These are phyloP conservation scores for Kluyveromyces starmeri DNA, from an alignment of 805 yeast species.

Conservation along the genomic window DNA sequence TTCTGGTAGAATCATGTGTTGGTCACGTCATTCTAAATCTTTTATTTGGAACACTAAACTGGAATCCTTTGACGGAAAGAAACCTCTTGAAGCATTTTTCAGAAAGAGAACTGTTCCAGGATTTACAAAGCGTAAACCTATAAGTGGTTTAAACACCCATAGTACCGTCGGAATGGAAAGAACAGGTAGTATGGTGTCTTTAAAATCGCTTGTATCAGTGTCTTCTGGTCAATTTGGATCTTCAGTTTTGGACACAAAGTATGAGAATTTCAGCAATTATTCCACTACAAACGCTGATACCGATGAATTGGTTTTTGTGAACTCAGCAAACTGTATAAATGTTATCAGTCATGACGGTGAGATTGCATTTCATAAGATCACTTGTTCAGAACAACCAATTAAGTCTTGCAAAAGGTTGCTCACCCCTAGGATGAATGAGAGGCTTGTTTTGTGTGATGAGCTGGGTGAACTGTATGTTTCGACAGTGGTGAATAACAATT, in stretches of 20 bases:
- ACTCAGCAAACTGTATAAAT: constrained; percentile 42
- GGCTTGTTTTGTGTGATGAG: constrained; percentile 47
- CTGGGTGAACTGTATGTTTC: constrained; percentile 50
- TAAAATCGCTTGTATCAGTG: constrained; percentile 17
- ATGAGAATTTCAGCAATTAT: constrained; percentile 10
- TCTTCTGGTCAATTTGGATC: constrained; percentile 17
- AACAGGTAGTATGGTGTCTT: constrained; percentile 7
- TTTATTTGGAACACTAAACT: constrained; percentile 49
- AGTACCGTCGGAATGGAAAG: constrained; percentile 6
- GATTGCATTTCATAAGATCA: constrained; percentile 28
- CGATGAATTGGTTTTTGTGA: constrained; percentile 42
- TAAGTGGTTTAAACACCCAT: constrained; percentile 8
- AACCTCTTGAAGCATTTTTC: constrained; percentile 51
- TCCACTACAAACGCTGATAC: constrained; percentile 18
- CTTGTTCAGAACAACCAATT: constrained; percentile 27
- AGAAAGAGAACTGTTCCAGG: constrained; percentile 45
- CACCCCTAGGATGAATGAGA: constrained; percentile 69
- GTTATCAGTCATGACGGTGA: constrained; percentile 34
- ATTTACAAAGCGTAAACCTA: constrained; percentile 28
- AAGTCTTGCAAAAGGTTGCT: constrained; percentile 45
- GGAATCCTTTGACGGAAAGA: constrained; percentile 29
- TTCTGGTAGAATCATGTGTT: constrained; percentile 47
- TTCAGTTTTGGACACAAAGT: constrained; percentile 12
- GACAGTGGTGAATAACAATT: constrained; percentile 53
- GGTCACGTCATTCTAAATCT: constrained; percentile 44